Evolutionary conservation across 2,329 filamentous ascomycete species (phyloP), one percentile per base, ranked within the genome.

Genomic region (Aspergillus oerlinghausenensis): DNA sequence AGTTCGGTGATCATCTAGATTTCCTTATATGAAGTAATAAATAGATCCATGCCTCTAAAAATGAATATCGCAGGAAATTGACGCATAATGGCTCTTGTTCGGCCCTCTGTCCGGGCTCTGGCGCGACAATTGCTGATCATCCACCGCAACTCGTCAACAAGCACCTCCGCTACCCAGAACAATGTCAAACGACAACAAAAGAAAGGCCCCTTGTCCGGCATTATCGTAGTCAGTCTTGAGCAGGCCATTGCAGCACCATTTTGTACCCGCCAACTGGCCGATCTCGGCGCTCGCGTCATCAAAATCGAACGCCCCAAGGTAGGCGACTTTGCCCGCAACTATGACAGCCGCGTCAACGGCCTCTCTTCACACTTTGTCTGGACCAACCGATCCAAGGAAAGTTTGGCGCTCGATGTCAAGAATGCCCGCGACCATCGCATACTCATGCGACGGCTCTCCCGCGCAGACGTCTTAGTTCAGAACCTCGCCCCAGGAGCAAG

Each of bases 161-260:
- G 50, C 3, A 35, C 54, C 19, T 49, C 25, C 17, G 26, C 32
- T 14, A 42, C 6, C 32, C 21, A 19, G 8, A 28, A 28, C 11
- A 47, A 23, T 21, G n/a, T 10, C 8, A 14, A 26, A 11, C 9
- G 3, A 6, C 21, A 23, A 5, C 5, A 25, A 19, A 23, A 47
- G 4, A 50, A 53, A n/a, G 57, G 53, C 4, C 74, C 75, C 2
- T 68, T 78, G 3, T 69, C 75, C 23, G 80, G 79, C 10, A 72
- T 82, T 50, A 81, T 78, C 0, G 79, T 83, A 7, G 75, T 83
- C 23, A 79, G 79, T 43, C 70, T 83, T 0, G 81, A 83, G 56
- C 81, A 83, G 64, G 81, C 81, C 49, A 80, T 83, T 59, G 79
- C 81, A 0, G 80, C 79, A 0, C 81, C 81, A 1, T 82, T 82